Evolutionary conservation across 345 rosid species (phyloP).

Genomic region (Corymbia maculata): DNA sequence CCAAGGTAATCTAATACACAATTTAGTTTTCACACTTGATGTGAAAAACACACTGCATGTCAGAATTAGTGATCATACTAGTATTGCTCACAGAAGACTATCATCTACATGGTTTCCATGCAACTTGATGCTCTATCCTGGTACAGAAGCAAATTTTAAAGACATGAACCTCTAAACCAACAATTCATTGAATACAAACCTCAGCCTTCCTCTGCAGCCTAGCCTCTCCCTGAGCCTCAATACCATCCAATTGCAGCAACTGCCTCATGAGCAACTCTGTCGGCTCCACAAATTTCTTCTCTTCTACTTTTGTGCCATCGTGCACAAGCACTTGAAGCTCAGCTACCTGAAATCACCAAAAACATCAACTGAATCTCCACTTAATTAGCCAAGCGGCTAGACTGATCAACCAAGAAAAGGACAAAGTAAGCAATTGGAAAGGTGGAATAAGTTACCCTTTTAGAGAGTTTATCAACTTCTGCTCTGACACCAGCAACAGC

Average conservation of each 20-base stretch:
- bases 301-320: constrained; percentile 48
- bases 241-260: constrained; percentile 70
- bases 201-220: constrained; percentile 73
- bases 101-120: background rate
- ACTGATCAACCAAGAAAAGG: background rate
- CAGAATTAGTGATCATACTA: background rate
- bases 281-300: constrained; percentile 47
- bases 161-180: background rate
- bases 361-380: background rate
- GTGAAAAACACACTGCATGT: background rate
- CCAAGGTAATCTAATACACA: background rate
- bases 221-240: constrained; percentile 85
- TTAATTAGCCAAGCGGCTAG: background rate
- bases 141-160: background rate
- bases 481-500: constrained; percentile 38
- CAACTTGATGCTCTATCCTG: background rate
- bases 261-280: constrained; percentile 87
- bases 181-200: constrained; percentile 22
- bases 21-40: background rate
- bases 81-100: background rate
- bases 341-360: constrained; percentile 34
- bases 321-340: constrained; percentile 61
- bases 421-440: background rate
- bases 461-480: constrained; percentile 72
- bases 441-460: constrained; percentile 30